Conservation (phyloP, 225 moss, liverwort and hornwort species). For the Rhytidiadelphus loreus region DNA sequence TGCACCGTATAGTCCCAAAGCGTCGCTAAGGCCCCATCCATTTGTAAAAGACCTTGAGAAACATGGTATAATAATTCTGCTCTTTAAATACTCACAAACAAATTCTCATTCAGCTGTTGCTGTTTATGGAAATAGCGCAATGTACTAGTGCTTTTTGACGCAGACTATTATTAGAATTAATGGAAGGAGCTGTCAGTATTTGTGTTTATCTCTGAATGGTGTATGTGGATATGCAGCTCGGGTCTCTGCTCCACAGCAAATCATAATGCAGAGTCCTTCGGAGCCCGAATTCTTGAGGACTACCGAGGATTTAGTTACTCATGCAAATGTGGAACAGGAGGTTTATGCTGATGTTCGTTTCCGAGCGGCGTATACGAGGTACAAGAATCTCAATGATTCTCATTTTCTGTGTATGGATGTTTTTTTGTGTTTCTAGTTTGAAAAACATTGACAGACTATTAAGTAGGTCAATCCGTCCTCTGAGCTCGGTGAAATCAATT, state of each 20-base stretch:
- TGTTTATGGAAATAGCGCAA: not conserved
- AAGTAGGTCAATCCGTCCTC: not conserved
- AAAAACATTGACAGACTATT: not conserved
- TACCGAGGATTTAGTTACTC: constrained; percentile 11
- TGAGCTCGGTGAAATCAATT: not conserved
- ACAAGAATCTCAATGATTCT: not conserved
- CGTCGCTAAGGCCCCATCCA: not conserved
- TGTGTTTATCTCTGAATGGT: not conserved
- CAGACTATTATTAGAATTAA: not conserved
- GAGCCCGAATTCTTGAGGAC: constrained; percentile 28
- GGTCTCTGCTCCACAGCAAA: constrained; percentile 34
- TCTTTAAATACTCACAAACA: not conserved
- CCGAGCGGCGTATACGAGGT: constrained; percentile 39
- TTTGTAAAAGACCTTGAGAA: constrained; percentile 7
- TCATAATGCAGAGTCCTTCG: constrained; percentile 49
- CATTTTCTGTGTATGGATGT: not conserved
- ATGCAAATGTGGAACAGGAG: constrained; percentile 12
- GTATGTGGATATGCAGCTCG: constrained; percentile 12
- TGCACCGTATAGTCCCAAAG: constrained; percentile 38
- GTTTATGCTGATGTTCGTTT: constrained; percentile 49
- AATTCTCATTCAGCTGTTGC: not conserved
- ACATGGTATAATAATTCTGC: not conserved
- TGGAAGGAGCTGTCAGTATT: not conserved
- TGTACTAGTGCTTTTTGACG: not conserved
- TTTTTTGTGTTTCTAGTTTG: not conserved